phyloP scores from a whole-genome alignment of 2,329 filamentous ascomycete species.

The Lasiodiplodia citricola region DNA sequence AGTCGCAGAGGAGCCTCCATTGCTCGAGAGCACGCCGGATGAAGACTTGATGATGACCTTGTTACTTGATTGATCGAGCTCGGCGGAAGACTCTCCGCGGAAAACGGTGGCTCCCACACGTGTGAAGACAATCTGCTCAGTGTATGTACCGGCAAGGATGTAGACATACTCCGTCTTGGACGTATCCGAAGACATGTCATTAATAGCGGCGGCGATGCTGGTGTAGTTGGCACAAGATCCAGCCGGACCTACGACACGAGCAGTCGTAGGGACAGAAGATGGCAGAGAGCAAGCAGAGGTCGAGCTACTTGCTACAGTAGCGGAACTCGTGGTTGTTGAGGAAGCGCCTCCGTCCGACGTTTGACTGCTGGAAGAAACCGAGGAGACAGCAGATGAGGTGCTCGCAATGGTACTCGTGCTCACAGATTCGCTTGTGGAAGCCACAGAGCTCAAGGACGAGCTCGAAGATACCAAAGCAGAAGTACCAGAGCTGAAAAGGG shows the following conservation, averaged over 20 bases:
- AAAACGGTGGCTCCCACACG: slow-evolving; percentile 1
- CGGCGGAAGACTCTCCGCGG: background rate
- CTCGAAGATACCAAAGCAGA: too few relatives aligned
- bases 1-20: background rate
- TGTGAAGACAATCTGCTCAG: background rate
- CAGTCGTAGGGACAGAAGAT: background rate
- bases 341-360: background rate
- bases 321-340: background rate
- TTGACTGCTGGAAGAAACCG: too few relatives aligned
- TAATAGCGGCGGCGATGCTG: slow-evolving; percentile 1
- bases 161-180: slow-evolving; percentile 14
- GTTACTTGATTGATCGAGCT: slow-evolving; percentile 4
- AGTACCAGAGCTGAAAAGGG: background rate
- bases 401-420: background rate
- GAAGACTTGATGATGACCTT: background rate
- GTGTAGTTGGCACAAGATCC: slow-evolving; percentile 16
- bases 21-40: background rate
- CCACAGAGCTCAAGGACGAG: background rate
- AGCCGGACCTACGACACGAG: slow-evolving; percentile 5
- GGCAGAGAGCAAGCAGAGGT: background rate
- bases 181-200: background rate
- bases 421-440: slow-evolving; percentile 10
- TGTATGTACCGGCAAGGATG: slow-evolving; percentile 8
- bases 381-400: slow-evolving; percentile 28
- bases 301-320: background rate